A percentile compares a stretch with the other conserved stretches of the same genome.
Evolutionary conservation across 176 grass and related monocot species (phyloP).

Genomic region (Areca catechu): DNA sequence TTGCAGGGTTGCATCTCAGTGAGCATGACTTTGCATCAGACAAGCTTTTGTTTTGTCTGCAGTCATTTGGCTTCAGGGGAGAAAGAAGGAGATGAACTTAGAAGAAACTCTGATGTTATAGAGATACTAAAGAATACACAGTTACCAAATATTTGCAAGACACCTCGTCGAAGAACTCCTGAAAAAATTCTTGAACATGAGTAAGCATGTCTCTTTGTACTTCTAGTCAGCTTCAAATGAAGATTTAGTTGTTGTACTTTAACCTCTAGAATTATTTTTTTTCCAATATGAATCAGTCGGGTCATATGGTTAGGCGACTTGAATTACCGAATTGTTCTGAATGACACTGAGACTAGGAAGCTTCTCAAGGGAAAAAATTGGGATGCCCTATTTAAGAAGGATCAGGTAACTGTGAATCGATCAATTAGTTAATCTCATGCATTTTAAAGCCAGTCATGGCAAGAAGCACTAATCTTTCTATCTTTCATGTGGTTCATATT

Average conservation of each 20-base stretch:
- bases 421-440: too few species aligned
- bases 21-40: constrained; percentile 85
- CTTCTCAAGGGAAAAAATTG: constrained; percentile 71
- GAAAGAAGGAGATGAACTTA: constrained; percentile 88
- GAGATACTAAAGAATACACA: constrained; percentile 71
- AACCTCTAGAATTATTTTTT: not conserved
- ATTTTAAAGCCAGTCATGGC: too few species aligned
- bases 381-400: constrained; percentile 84
- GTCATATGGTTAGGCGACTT: constrained; percentile 81
- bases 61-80: constrained; percentile 80
- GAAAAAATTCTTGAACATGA: constrained; percentile 87
- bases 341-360: constrained; percentile 63
- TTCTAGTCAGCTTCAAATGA: not conserved
- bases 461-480: too few species aligned
- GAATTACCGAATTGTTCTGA: constrained; percentile 89
- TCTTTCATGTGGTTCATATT: too few species aligned
- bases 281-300: constrained; percentile 29
- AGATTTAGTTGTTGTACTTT: not conserved
- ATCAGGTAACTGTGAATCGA: constrained; percentile 40
- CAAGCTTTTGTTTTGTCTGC: constrained; percentile 88
- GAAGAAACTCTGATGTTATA: constrained; percentile 67
- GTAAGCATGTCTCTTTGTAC: constrained; percentile 34
- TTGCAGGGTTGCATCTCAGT: constrained; percentile 86
- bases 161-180: constrained; percentile 49
- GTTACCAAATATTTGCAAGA: constrained; percentile 72